phyloP scores from a whole-genome alignment of 129 eudicot species.

The Flaveria brownii region DNA sequence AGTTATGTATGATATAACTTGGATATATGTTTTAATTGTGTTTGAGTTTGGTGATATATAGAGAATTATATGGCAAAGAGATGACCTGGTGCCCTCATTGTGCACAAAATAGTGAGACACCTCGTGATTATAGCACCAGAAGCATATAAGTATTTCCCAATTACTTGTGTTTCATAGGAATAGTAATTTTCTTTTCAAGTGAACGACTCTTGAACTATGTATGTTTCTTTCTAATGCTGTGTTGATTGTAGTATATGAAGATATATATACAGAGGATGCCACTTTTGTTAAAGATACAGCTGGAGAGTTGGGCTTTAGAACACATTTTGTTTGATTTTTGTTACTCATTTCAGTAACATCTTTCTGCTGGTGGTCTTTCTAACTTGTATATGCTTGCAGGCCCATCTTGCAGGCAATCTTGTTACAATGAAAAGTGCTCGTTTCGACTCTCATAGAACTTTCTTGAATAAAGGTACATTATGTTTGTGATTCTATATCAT shows the following conservation, averaged over 20 bases:
- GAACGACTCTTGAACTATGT: background rate
- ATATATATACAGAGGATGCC: constrained; percentile 37
- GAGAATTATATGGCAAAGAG: background rate
- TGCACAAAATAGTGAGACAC: constrained; percentile 24
- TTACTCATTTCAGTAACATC: no score
- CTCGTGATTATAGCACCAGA: constrained; percentile 36
- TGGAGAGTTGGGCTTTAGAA: constrained; percentile 39
- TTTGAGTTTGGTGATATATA: background rate
- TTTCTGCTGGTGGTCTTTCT: no score
- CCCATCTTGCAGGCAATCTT: constrained; percentile 31
- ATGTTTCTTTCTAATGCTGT: constrained; percentile 37
- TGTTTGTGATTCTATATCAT: no score
- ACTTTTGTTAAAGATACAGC: constrained; percentile 43
- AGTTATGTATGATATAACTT: background rate
- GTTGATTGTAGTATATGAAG: constrained; percentile 18
- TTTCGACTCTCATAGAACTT: background rate
- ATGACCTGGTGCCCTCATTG: constrained; percentile 41
- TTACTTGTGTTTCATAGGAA: background rate
- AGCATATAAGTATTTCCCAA: constrained; percentile 21
- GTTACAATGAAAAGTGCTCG: constrained; percentile 22
- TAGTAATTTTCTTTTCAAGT: background rate
- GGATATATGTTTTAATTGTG: background rate
- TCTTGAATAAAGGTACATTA: no score
- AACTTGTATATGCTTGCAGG: constrained; percentile 8
- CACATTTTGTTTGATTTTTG: background rate